Base-by-base conservation (phyloP, 2,329 filamentous ascomycete species). In the Alternaria tenuissima region DNA sequence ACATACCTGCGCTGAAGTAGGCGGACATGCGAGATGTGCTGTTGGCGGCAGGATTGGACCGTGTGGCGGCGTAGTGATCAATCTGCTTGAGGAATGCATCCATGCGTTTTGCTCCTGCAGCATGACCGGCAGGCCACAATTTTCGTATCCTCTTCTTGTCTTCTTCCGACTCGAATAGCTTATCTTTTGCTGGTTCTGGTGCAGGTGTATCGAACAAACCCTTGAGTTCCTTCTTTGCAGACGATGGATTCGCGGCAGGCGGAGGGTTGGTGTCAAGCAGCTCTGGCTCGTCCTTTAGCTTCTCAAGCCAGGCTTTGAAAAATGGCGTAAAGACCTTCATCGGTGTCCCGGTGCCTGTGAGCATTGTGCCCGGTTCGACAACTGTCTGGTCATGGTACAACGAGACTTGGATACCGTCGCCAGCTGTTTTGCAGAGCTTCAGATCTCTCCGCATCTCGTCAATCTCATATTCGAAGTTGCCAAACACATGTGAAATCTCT, bases 271-370 rank as follows among this genome's bases (percentile, higher is more conserved):
- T 78, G 52, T 84, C 80, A 12, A 84, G 73, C 3, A 84, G 74
- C 32, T 74, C 70, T 0, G 81, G 80, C 34, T 83, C 71, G 1
- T 73, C 62, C 55, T 81, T 82, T 30, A 83, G 72, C 22, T 80
- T 75, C 6, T 68, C 71, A 1, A 85, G 75, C 83, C 83, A 85
- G 0, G 74, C 71, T 53, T 78, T 79, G 62, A 84, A 82, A 59
- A 84, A 85, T 0, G 82, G 83, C 0, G 81, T 83, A 71, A 85
- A 85, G 11, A 85, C 82, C 57, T 85, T 84, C 75, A 82, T 81
- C 0, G 83, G 82, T 32, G 78, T 82, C 4, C 81, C 82, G 11
- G 49, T 70, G 1, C 79, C 76, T 1, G 79, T 83, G 1, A 65
- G 67, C 63, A 85, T 73, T 2, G 74, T 77, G 5, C 81, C 81